Percentiles rank a stretch among this genome's conserved stretches.
phyloP scores from a whole-genome alignment of 495 filamentous ascomycete species.

The Aspergillus indologenus region DNA sequence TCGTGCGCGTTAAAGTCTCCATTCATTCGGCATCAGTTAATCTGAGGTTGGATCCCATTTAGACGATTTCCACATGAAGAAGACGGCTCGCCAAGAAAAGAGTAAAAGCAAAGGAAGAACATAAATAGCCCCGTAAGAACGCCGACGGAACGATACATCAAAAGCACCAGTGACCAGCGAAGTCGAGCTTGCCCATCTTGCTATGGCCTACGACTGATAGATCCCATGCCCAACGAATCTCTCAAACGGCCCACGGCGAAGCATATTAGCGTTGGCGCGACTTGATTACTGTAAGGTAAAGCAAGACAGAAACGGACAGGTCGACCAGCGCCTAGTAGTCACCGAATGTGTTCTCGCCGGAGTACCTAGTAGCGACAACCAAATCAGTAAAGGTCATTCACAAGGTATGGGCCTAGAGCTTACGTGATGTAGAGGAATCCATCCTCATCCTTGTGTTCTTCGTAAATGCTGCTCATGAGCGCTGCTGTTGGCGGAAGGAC shows the following conservation, averaged over 20 bases:
- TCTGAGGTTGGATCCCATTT: conserved; percentile 13
- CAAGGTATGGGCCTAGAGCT: conserved; percentile 15
- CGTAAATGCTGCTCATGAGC: conserved; percentile 99
- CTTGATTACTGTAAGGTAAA: not conserved
- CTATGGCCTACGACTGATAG: conserved; percentile 13
- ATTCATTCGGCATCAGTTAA: not conserved
- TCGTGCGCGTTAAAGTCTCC: not conserved
- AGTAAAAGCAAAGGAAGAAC: conserved; percentile 6
- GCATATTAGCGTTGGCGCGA: conserved; percentile 13
- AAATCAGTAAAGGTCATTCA: conserved; percentile 25
- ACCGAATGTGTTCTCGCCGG: conserved; percentile 99
- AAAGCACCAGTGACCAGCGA: conserved; percentile 12
- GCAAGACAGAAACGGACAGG: conserved; percentile 11
- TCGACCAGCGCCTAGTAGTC: conserved; percentile 35
- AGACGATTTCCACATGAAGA: conserved; percentile 6
- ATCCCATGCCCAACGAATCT: conserved; percentile 4
- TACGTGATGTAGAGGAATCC: conserved; percentile 59
- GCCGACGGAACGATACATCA: conserved; percentile 22
- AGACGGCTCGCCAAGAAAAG: conserved; percentile 16
- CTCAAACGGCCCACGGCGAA: conserved; percentile 4
- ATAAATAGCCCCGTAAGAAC: conserved; percentile 23
- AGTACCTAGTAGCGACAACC: conserved; percentile 65
- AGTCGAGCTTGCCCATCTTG: conserved; percentile 14
- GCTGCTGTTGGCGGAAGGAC: conserved; percentile 95
- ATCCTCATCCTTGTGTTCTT: conserved; percentile 86